Evolutionary conservation across 2,329 filamentous ascomycete species (phyloP), one percentile per base, ranked within the genome.

Genomic region (Grosmannia clavigera): DNA sequence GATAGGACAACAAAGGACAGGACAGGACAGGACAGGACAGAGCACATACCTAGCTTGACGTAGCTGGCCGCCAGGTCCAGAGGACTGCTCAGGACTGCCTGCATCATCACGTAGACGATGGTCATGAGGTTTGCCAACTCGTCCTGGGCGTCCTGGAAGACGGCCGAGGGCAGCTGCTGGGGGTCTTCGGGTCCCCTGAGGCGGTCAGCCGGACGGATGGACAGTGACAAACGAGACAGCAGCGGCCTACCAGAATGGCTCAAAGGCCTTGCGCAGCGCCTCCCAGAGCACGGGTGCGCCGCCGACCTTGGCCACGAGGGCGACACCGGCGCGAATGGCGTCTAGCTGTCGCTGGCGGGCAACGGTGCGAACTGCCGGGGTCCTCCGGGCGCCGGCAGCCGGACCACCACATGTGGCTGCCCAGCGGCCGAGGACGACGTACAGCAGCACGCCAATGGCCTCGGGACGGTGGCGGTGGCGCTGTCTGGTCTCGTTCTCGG

Each of bases 351-450:
- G 70, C n/a, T 73, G 68, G 19, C 79, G 81, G 19, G 82, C 82
- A 53, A 78, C 77, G 5, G 76, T 78, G 52, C 76, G 75, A 52
- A 74, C 68, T 67, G 76, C 64, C 58, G 73, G 68, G 69, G 75
- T 67, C 62, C 65, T 59, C 69, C 74, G 70, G 38, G 40, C n/a
- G 16, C 55, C 55, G 9, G 55, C 61, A 70, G 65, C 61, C 76
- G 19, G 40, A 12, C 29, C 69, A 35, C 83, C 81, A 38, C 85
- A 85, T 12, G 85, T 89, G 56, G 84, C 77, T 3, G 78, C 81
- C 88, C 88, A 92, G 43, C 85, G 76, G 1, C 88, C 88, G 5
- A 89, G 77, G 16, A 86, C 74, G 31, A 88, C 70, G 66, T 86
- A 86, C 4, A 83, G 72, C 53, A 86, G 70, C 54, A 78, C 78